Evolutionary conservation across 225 moss, liverwort and hornwort genomes (phyloP), one percentile per base, ranked within the genome.

Genomic region (Pleurozium schreberi): DNA sequence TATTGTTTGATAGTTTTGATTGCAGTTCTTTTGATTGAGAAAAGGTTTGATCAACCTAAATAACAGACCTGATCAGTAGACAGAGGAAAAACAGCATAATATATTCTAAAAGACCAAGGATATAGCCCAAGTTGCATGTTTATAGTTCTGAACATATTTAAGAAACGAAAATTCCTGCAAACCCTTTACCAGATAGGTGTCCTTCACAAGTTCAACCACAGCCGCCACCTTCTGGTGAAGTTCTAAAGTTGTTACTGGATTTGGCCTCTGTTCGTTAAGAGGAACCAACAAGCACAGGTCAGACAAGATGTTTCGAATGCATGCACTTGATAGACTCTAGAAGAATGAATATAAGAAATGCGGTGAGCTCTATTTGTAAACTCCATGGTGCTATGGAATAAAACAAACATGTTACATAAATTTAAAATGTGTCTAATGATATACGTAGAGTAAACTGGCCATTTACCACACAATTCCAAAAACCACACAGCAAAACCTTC

Each of bases 141-240:
- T 18, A 49, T 38, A 42, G 43, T 28, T 53, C 59, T 38, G 26
- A 52, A 65, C 49, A 58, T 40, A 38, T 40, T 68, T 75, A 43
- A 76, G 50, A 65, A 52, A 49, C 14, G 53, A 45, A 38, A 86
- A 69, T 36, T 63, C 59, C 5, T 80, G 50, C 14, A 22, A 71
- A 85, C 73, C 43, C 33, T 81, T 80, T 94, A 98, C 99, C 97
- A 99, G 88, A 89, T 99, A 97, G 50, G 96, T 94, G 75, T 97
- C 96, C 92, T 99, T 99, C 77, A 99, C 97, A 88, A 99, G 96
- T 88, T 99, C 99, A 90, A 99, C 96, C 74, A 96, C 89, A 88
- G 97, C 99, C 52, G 91, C 77, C 86, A 97, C 97, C 87, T 92
- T 96, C 80, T 96, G 90, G 49, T 93, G 91, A 65, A 93, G 84